These are phyloP conservation scores for Aschersonia sp. DNA, from an alignment of 2,329 filamentous ascomycete species.

Conservation along the genomic window DNA sequence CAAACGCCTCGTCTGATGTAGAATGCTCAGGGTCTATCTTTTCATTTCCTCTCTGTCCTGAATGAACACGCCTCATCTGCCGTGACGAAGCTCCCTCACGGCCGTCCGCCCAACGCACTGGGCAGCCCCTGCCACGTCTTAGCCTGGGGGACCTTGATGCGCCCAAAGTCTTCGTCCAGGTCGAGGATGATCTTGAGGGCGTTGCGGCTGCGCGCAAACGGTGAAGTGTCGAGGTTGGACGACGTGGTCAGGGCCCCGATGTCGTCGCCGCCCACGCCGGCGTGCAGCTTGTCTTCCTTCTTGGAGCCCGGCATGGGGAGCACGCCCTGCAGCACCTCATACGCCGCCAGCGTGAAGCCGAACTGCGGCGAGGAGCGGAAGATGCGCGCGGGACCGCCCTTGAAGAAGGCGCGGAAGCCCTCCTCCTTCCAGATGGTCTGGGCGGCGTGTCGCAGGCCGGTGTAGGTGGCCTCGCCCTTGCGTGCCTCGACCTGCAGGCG, in stretches of 20 bases:
- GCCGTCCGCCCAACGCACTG: constrained; percentile 28
- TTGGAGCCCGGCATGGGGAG: constrained; percentile 58
- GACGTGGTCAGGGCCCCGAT: constrained; percentile 26
- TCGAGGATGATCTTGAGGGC: constrained; percentile 93
- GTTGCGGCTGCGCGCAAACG: constrained; percentile 57
- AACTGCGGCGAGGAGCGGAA: constrained; percentile 93
- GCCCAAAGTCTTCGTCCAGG: constrained; percentile 84
- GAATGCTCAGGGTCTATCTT: background rate
- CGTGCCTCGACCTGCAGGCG: constrained; percentile 93
- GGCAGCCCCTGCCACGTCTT: constrained; percentile 40
- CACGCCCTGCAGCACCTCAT: constrained; percentile 74
- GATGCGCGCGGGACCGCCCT: constrained; percentile 91
- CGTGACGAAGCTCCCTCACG: constrained; percentile 5
- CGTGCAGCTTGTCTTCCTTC: constrained; percentile 35
- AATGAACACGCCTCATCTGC: background rate
- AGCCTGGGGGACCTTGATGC: constrained; percentile 44
- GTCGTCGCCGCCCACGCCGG: constrained; percentile 51
- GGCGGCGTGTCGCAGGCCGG: constrained; percentile 73
- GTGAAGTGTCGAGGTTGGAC: constrained; percentile 25
- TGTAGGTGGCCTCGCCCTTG: constrained; percentile 86
- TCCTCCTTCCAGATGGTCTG: constrained; percentile 76
- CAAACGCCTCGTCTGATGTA: constrained; percentile 9
- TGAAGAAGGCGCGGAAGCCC: constrained; percentile 95
- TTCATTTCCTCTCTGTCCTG: constrained; percentile 2
- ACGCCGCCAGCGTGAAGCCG: constrained; percentile 90